Conservation (phyloP, 805 yeast genomes). For the Suhomyces kilbournensis region DNA sequence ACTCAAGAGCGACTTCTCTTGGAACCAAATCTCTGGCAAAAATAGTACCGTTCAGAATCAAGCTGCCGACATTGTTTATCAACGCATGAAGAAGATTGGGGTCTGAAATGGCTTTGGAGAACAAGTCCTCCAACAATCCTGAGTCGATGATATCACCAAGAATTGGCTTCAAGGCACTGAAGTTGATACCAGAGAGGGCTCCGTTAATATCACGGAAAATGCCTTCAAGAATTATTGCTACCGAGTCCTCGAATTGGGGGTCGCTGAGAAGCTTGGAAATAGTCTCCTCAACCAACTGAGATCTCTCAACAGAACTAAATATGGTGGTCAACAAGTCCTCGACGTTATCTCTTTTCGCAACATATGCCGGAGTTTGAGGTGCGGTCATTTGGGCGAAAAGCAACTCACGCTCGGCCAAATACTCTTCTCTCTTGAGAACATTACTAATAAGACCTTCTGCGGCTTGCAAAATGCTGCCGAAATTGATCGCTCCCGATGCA, state of each 20-base stretch:
- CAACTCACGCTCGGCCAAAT: slow-evolving; percentile 3
- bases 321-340: slow-evolving; percentile 29
- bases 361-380: background rate
- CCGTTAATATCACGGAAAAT: slow-evolving; percentile 20
- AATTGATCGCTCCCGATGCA: slow-evolving; percentile 15
- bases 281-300: slow-evolving; percentile 26
- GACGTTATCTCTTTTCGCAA: slow-evolving; percentile 26
- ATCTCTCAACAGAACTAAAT: slow-evolving; percentile 24
- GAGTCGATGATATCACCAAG: slow-evolving; percentile 19
- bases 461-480: slow-evolving; percentile 12
- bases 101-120: slow-evolving; percentile 23
- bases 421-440: slow-evolving; percentile 8
- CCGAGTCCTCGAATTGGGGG: slow-evolving; percentile 21
- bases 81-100: slow-evolving; percentile 19
- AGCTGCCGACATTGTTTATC: slow-evolving; percentile 17
- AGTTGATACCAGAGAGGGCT: slow-evolving; percentile 13
- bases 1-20: background rate
- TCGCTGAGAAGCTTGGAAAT: slow-evolving; percentile 20
- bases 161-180: slow-evolving; percentile 17
- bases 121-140: slow-evolving; percentile 21
- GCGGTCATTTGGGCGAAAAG: background rate
- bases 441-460: slow-evolving; percentile 7
- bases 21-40: slow-evolving; percentile 6
- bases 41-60: slow-evolving; percentile 16
- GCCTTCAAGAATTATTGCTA: slow-evolving; percentile 22